Evolutionary conservation across 208 protist genomes (phyloP), one percentile per base, ranked within the genome.

Genomic region (Trypanosoma scelopori): DNA sequence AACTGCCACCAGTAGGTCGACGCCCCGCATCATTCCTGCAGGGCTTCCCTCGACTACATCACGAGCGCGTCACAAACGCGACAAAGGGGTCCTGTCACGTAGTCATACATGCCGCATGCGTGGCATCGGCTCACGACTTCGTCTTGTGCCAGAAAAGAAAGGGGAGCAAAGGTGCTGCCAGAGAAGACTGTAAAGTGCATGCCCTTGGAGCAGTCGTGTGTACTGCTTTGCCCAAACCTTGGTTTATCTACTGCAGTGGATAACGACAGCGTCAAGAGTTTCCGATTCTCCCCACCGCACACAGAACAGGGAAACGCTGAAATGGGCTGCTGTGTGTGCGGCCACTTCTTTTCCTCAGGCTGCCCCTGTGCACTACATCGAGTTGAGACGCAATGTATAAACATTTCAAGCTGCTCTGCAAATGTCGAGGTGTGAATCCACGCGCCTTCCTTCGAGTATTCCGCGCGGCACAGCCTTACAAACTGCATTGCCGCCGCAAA

Each of bases 171-270:
- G 22, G 82, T 91, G 18, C 45, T 81, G 1, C 77, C 74, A n/a
- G 86, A 92, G 59, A 95, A 95, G 22, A 89, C 49, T 13, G 82
- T 91, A 0, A 83, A 81, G 68, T 95, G 89, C 23, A 51, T 35
- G 23, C 75, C 76, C 22, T 65, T 51, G 12, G 51, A 23, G 55
- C 66, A 59, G 46, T 45, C 41, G 37, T 27, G 32, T 37, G 32
- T 41, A 28, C 18, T 45, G 27, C 42, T 47, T 0, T n/a, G 22
- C 37, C 51, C 32, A 11, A 9, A 9, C 9, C 32, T 37, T 3
- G 32, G 32, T 3, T 3, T 11, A 37, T 37, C 32, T 37, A 37
- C 3, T 37, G 32, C 9, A 5, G 74, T 74, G 25, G 55, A 71
- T 49, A 65, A 67, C 7, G 76, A 71, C 11, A 87, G 51, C 5